Evolutionary conservation across 768 basidiomycete genomes (phyloP).

Genomic region (Lactarius psammicola): DNA sequence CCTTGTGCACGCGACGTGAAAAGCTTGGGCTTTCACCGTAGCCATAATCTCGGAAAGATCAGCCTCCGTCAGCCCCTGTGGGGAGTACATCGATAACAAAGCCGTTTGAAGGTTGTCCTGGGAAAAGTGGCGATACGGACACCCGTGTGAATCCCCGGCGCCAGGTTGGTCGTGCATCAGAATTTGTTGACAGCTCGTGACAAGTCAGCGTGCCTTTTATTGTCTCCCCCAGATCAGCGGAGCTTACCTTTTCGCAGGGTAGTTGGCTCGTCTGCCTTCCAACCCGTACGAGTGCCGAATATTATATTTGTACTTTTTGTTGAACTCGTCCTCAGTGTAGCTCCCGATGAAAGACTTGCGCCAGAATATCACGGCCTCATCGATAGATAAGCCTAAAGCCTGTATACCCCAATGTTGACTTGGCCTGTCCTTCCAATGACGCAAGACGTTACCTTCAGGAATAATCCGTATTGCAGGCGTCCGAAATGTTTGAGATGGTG

Average conservation of each 20-base stretch:
- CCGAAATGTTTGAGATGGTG: constrained; percentile 92
- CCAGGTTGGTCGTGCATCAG: constrained; percentile 67
- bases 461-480: constrained; percentile 86
- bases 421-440: constrained; percentile 1
- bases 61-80: constrained; percentile 57
- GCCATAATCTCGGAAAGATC: constrained; percentile 84
- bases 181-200: constrained; percentile 81
- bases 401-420: constrained; percentile 35
- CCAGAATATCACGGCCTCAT: constrained; percentile 95
- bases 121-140: constrained; percentile 90
- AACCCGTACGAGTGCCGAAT: constrained; percentile 93
- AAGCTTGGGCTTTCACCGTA: constrained; percentile 76
- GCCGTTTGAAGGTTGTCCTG: constrained; percentile 78
- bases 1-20: constrained; percentile 94
- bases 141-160: constrained; percentile 73
- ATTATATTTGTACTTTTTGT: constrained; percentile 97
- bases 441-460: constrained; percentile 74
- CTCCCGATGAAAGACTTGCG: constrained; percentile 76
- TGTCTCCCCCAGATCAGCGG: neutral
- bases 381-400: constrained; percentile 91
- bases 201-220: neutral
- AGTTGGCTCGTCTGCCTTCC: constrained; percentile 93
- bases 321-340: constrained; percentile 91
- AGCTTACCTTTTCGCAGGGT: constrained; percentile 82
- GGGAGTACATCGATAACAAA: constrained; percentile 64